These are phyloP conservation scores for Chenopodium quinoa DNA, from an alignment of 148 eudicot genomes.

Conservation along the genomic window DNA sequence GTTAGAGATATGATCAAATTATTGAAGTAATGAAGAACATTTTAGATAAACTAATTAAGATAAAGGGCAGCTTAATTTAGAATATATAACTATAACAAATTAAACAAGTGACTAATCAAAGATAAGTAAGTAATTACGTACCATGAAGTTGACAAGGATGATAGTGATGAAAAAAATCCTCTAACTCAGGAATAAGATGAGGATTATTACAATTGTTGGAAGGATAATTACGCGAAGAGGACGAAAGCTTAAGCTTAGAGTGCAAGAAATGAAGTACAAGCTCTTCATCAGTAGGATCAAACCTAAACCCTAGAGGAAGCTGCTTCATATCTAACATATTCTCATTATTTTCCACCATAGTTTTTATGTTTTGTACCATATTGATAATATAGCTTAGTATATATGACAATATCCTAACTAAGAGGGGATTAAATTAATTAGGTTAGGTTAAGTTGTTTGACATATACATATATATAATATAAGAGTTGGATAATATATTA, in stretches of 20 bases:
- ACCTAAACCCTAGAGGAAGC: constrained; percentile 26
- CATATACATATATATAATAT: background rate
- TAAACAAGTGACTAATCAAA: background rate
- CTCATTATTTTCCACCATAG: constrained; percentile 7
- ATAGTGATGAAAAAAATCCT: constrained; percentile 1
- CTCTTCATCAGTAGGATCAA: constrained; percentile 26
- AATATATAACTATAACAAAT: background rate
- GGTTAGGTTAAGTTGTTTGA: background rate
- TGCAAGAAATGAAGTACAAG: constrained; percentile 21
- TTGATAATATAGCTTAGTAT: no score
- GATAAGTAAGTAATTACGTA: background rate
- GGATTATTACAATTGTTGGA: background rate
- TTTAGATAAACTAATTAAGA: background rate
- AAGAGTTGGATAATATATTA: background rate
- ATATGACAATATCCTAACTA: no score
- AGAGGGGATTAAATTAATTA: background rate
- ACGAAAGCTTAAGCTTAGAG: constrained; percentile 7
- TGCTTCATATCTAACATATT: background rate
- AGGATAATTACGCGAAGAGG: background rate
- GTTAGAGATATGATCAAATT: background rate
- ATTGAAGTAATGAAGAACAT: background rate
- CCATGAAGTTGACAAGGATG: constrained; percentile 23
- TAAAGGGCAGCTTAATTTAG: background rate
- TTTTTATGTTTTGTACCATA: background rate
- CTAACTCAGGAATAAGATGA: constrained; percentile 12